Evolutionary conservation across 2,329 filamentous ascomycete species (phyloP), one percentile per base, ranked within the genome.

Genomic region (Trichoderma simmonsii): DNA sequence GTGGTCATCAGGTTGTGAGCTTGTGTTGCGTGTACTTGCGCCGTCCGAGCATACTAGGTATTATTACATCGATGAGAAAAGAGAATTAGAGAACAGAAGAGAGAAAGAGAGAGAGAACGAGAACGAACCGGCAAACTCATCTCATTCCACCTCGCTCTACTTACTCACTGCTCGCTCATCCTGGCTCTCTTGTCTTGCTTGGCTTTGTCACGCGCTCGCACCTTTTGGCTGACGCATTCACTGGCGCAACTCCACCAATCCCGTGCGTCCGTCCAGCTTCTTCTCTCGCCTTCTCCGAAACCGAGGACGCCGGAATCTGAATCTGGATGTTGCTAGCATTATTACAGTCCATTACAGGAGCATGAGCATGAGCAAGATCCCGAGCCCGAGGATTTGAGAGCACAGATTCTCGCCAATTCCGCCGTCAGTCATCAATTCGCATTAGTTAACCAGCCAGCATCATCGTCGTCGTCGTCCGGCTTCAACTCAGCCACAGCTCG

Each of bases 221-320:
- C 34, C 64, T 21, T 48, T 51, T 72, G 65, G 59, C 71, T 67
- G 65, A 72, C 70, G 48, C 71, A 70, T 63, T 72, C 71, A 61
- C 65, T 68, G 36, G 60, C 51, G 26, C 43, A 48, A 48, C 39
- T 21, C 62, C 36, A 71, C 73, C 74, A 73, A 72, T 74, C 72
- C 39, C 43, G 28, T 63, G 57, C 30, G 36, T 43, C 70, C 7
- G 36, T 43, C 70, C 30, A 73, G 59, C 48, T 30, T 34, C 66
- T 73, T 75, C 73, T 71, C 8, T 75, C 75, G 75, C 72, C 74
- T 74, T 74, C 71, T 48, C 75, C 74, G 74, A 74, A 61, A 65
- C 70, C 73, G 71, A 73, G 48, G 67, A 63, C 56, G 48, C 71
- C 71, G 64, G 24, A 7, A 26, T 62, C 59, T 24, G 24, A 12